Base-by-base conservation (phyloP, 768 basidiomycete species). In the Pleurotus ostreatus region DNA sequence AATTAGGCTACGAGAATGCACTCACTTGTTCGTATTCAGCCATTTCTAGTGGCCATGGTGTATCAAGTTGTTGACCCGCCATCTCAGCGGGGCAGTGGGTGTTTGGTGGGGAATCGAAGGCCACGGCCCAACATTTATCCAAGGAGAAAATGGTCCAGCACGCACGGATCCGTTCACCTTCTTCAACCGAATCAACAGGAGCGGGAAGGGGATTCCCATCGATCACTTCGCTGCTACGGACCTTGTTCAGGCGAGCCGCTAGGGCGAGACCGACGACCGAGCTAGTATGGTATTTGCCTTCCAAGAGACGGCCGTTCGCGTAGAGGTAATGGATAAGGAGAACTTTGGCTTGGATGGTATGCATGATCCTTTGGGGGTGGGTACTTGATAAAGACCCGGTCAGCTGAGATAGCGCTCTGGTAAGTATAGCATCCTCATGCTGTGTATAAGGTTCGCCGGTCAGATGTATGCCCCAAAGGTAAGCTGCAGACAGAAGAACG, bases 291-390 rank as follows among this genome's bases (percentile, higher is more conserved):
- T 74, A 74, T 49, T 70, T 68, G 6, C 70, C 76, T 58, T 77
- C 84, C 6, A 83, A 66, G 13, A 74, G 63, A 18, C 82, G 71
- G 20, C 78, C 81, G 20, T 72, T 69, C 13, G 74, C 70, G 58
- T 83, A 80, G 64, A 85, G 81, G 61, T 81, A 85, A 54, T 74
- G 73, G 1, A 80, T 68, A 18, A 88, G 71, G 18, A 88, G 70
- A 2, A 86, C 70, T 56, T 85, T 78, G 1, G 78, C 71, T 59
- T 84, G 82, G 12, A 84, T 70, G 1, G 77, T 68, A 30, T 81
- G 74, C 40, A 84, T 62, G n/a, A 78, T 69, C 60, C 65, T 64
- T 2, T 72, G 61, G 26, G 75, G 74, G 34, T 82, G 79, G 1
- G 55, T 58, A 5, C 70, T 67, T 3, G 76, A 73, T 8, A 81